Conservation (phyloP, 305 asterid genomes). For the Salvia sclarea region DNA sequence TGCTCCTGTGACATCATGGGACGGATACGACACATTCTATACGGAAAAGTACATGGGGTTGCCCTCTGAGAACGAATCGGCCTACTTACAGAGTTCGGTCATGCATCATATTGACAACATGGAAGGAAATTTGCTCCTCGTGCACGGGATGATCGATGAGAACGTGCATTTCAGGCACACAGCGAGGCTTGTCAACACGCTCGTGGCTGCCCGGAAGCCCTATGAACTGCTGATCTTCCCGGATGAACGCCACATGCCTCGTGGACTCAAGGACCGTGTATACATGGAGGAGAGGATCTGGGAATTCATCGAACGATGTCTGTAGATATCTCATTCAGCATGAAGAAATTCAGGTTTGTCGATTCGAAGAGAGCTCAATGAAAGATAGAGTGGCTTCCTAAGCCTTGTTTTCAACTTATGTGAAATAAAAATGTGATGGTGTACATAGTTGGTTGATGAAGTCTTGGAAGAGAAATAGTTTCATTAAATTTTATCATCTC, state of each 20-base stretch:
- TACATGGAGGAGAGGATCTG: constrained; percentile 94
- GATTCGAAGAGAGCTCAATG: constrained; percentile 5
- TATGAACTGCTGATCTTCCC: constrained; percentile 83
- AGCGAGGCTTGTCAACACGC: constrained; percentile 77
- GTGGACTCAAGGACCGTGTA: constrained; percentile 56
- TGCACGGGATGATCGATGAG: constrained; percentile 95
- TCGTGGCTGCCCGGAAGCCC: constrained; percentile 63
- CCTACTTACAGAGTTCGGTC: constrained; percentile 57
- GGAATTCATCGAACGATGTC: constrained; percentile 69
- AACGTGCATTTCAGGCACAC: constrained; percentile 97
- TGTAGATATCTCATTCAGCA: constrained; percentile 44
- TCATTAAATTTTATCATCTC: neutral
- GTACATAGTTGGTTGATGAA: constrained; percentile 33
- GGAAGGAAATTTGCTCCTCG: constrained; percentile 73
- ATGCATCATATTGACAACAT: constrained; percentile 62
- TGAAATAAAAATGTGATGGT: constrained; percentile 30
- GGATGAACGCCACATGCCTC: constrained; percentile 94
- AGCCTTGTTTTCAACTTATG: neutral
- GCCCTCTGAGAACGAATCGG: constrained; percentile 56
- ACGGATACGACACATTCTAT: constrained; percentile 84
- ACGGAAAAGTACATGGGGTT: constrained; percentile 92
- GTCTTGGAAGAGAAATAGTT: constrained; percentile 11
- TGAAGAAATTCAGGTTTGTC: constrained; percentile 24
- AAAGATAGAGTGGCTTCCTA: neutral
- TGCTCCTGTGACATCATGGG: constrained; percentile 97